Conservation (phyloP, 257 asterid genomes). For the Cinchona pubescens region DNA sequence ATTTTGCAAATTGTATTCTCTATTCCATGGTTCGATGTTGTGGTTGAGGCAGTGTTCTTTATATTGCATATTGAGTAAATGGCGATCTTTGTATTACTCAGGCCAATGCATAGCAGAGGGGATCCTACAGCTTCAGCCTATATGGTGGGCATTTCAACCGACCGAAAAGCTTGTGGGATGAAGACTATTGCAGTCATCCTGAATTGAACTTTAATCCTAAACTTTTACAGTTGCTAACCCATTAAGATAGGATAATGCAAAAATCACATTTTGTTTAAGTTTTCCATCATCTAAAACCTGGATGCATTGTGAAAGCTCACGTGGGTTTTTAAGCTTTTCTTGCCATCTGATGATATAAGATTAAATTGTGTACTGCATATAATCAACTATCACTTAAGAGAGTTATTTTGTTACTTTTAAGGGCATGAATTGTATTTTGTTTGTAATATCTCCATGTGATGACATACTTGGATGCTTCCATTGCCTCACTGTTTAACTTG, state of each 20-base stretch:
- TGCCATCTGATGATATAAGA: conserved; percentile 1
- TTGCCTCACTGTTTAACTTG: neutral
- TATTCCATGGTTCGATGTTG: conserved; percentile 20
- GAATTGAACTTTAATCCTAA: conserved; percentile 22
- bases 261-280: neutral
- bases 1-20: conserved; percentile 5
- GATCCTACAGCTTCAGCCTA: conserved; percentile 51
- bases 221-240: conserved; percentile 13
- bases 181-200: conserved; percentile 30
- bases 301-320: neutral
- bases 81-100: conserved; percentile 42
- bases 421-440: neutral
- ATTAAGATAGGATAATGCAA: neutral
- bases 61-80: conserved; percentile 27
- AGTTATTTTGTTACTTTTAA: neutral
- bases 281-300: neutral
- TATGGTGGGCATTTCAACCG: conserved; percentile 39
- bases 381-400: neutral
- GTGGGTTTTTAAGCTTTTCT: neutral
- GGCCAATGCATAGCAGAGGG: conserved; percentile 42
- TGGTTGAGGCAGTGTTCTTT: conserved; percentile 21
- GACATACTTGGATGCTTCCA: neutral
- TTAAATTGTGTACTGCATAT: neutral
- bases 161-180: conserved; percentile 35
- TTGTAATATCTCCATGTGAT: neutral